Evolutionary conservation across 257 asterid species (phyloP).

Genomic region (Solanum clarkiae): DNA sequence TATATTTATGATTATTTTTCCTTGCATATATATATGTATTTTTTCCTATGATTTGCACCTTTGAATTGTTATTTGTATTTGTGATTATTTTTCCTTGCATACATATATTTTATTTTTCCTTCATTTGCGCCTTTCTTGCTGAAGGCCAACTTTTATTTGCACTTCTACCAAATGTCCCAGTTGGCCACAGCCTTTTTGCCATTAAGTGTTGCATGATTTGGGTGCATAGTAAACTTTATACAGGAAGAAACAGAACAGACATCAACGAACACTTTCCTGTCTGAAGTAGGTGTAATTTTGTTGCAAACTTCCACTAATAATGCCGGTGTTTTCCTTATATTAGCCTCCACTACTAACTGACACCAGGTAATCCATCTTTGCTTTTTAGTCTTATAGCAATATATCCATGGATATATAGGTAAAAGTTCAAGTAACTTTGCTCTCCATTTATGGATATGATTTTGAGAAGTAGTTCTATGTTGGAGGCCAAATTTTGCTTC

Average conservation of each 20-base stretch:
- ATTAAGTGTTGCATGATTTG: neutral
- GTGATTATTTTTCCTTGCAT: neutral
- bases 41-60: neutral
- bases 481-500: neutral
- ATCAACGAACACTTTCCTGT: neutral
- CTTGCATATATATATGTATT: neutral
- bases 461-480: neutral
- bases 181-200: neutral
- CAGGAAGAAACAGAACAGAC: neutral
- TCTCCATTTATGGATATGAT: neutral
- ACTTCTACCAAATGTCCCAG: neutral
- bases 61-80: neutral
- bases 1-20: neutral
- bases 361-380: neutral
- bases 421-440: neutral
- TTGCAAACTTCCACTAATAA: neutral
- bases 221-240: neutral
- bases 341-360: neutral
- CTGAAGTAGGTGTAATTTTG: neutral
- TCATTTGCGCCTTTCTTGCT: neutral
- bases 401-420: neutral
- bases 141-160: neutral
- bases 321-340: neutral
- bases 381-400: neutral
- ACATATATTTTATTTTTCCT: neutral